These are phyloP conservation scores for Pythium coloratum DNA, from an alignment of 352 stramenopile genomes.

Conservation along the genomic window DNA sequence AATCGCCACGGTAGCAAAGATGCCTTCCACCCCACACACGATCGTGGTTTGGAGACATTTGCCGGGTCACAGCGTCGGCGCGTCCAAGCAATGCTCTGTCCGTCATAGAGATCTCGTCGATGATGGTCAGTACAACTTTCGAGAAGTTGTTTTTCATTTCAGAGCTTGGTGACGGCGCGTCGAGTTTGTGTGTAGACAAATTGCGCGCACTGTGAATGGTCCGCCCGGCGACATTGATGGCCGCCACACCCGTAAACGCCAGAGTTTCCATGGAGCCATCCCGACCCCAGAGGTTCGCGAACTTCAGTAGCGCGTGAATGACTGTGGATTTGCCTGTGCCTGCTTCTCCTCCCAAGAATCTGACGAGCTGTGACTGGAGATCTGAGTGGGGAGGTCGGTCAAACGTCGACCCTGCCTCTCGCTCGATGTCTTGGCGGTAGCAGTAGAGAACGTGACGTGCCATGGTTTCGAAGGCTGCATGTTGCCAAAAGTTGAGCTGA, in stretches of 20 bases:
- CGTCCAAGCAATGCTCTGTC: constrained; percentile 25
- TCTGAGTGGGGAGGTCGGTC: no score
- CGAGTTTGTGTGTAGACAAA: constrained; percentile 17
- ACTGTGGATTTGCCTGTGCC: constrained; percentile 28
- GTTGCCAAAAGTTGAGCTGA: neutral
- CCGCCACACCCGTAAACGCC: constrained; percentile 12
- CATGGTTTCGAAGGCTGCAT: no score
- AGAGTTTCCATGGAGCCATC: constrained; percentile 20
- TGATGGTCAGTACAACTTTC: constrained; percentile 24
- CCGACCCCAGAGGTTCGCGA: constrained; percentile 11
- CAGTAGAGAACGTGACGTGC: no score
- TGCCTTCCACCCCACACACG: no score
- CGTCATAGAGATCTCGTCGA: constrained; percentile 32
- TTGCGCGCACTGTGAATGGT: constrained; percentile 31
- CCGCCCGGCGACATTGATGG: constrained; percentile 17
- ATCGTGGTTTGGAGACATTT: no score
- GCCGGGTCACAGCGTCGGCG: constrained; percentile 15
- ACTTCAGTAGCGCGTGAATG: constrained; percentile 16
- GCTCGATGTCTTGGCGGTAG: no score
- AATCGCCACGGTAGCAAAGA: no score
- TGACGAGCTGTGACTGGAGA: constrained; percentile 15
- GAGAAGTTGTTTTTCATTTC: constrained; percentile 23
- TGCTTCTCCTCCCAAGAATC: constrained; percentile 22
- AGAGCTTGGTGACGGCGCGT: constrained; percentile 6
- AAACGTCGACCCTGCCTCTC: no score